Conservation (phyloP, 306 rosid genomes). For the Cucumis melo region DNA sequence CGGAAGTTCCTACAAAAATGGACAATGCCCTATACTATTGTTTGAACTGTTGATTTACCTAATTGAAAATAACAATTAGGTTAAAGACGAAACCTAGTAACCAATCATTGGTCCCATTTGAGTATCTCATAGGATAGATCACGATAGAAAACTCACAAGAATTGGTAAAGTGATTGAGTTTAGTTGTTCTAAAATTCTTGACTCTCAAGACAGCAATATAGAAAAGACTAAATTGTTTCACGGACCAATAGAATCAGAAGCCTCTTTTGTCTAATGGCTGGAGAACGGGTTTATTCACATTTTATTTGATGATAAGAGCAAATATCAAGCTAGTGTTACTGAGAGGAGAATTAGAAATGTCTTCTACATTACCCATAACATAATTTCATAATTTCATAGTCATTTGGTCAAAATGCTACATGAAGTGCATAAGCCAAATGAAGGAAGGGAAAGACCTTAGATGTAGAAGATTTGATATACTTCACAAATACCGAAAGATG, state of each 20-base stretch:
- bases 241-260: neutral
- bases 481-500: neutral
- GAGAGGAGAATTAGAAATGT: no score
- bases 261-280: neutral
- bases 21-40: neutral
- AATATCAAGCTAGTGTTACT: no score
- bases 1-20: neutral
- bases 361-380: no score
- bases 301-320: no score
- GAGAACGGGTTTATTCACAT: no score
- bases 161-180: neutral
- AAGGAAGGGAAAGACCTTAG: neutral
- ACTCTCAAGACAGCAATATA: neutral
- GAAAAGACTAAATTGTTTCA: neutral
- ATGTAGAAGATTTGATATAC: neutral
- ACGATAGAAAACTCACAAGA: neutral
- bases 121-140: neutral
- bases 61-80: neutral
- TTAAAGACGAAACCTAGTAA: neutral
- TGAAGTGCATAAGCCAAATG: neutral
- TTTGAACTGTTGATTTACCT: neutral
- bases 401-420: neutral
- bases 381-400: neutral
- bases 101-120: neutral
- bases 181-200: neutral